Evolutionary conservation across 495 filamentous ascomycete genomes (phyloP).

Genomic region (Choiromyces venosus): DNA sequence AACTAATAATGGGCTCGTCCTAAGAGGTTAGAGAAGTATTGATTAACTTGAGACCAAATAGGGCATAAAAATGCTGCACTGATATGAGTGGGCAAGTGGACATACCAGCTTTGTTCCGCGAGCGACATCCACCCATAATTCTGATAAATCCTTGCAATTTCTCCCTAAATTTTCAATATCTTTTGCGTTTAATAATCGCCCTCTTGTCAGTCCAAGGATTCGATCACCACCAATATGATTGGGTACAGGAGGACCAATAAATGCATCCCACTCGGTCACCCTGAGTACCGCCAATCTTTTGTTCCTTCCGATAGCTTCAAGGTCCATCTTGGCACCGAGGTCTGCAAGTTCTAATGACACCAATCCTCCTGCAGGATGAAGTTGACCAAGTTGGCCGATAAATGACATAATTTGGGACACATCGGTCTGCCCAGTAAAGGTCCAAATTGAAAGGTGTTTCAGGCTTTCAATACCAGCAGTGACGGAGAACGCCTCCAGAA

Average conservation of each 20-base stretch:
- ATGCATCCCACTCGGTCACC: conserved; percentile 10
- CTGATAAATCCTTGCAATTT: conserved; percentile 4
- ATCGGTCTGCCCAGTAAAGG: not conserved
- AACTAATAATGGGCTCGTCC: conserved; percentile 9
- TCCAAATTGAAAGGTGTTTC: conserved; percentile 12
- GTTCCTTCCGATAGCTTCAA: conserved; percentile 5
- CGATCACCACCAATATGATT: not conserved
- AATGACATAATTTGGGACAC: conserved; percentile 2
- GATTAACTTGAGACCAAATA: conserved; percentile 1
- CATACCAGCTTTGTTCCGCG: conserved; percentile 6
- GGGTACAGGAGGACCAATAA: not conserved
- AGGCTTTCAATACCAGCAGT: conserved; percentile 1
- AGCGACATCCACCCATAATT: conserved; percentile 10
- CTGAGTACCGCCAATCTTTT: conserved; percentile 11
- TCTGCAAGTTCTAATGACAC: conserved; percentile 13
- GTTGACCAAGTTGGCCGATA: conserved; percentile 3
- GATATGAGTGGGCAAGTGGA: not conserved
- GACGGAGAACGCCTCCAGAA: conserved; percentile 8
- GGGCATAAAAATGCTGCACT: not conserved
- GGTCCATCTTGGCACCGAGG: conserved; percentile 6
- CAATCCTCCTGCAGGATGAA: not conserved
- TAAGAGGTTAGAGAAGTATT: not conserved
- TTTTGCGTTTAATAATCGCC: conserved; percentile 9
- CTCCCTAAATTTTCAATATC: conserved; percentile 6
- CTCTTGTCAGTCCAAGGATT: not conserved